Evolutionary conservation across 1,284 basidiomycete species (phyloP), one percentile per base, ranked within the genome.

Genomic region (Earliella scabrosa): DNA sequence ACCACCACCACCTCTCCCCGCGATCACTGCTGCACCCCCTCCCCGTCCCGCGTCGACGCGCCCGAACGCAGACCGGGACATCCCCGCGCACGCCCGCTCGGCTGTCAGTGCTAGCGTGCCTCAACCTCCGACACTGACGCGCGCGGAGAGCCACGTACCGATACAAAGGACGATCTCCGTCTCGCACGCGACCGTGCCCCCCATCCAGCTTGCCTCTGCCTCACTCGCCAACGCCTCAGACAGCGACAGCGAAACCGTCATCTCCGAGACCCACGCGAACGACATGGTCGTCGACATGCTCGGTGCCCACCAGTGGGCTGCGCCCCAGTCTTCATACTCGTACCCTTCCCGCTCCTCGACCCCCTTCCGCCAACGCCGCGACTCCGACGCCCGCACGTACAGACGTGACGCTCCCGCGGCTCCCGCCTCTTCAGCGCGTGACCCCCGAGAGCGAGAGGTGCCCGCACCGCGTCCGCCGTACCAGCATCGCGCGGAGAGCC

Each of bases 221-320:
- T 43, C 49, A 23, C 56, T 59, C 45, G 62, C 62, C 36, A 45
- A 54, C 26, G 40, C 34, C 16, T 64, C 62, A 23, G 66, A 66
- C 36, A 61, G 58, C 50, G 67, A 67, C 48, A 63, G 60, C 52
- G 67, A 66, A 31, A 67, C 67, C 20, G 60, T 60, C 39, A 51
- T 66, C 38, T 60, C 60, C 38, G 63, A 64, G 21, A 52, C 46
- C 21, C 41, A 45, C 32, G 26, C n/a, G n/a, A 50, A 56, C 52
- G 44, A 40, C 32, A 60, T 63, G 58, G 57, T 61, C 27, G 55
- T 61, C 40, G 62, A 65, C 53, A 59, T 63, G 47, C 49, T 60
- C 24, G 53, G 53, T n/a, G 52, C 59, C 7, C 54, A n/a, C n/a
- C n/a, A 44, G 18, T 62, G 54, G 54, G 27, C 52, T 4, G 48